phyloP scores from a whole-genome alignment of 2,329 filamentous ascomycete species.

The Trichoderma koningii region DNA sequence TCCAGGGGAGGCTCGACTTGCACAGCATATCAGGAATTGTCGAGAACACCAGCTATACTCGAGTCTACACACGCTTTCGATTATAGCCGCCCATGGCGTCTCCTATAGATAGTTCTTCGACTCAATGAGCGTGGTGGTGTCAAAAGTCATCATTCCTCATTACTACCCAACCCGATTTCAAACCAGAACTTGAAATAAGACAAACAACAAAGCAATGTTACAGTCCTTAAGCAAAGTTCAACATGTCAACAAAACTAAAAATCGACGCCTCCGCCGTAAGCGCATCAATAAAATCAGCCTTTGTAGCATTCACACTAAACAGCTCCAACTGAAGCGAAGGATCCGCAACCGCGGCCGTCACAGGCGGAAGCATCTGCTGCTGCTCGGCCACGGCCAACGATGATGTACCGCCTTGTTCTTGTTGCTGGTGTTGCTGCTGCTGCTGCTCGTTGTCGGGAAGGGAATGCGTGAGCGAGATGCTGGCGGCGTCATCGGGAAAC shows the following conservation, averaged over 20 bases:
- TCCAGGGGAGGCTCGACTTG: too few species aligned
- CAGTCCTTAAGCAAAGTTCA: not conserved
- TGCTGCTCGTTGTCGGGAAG: not conserved
- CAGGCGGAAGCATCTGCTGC: not conserved
- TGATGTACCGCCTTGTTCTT: too few species aligned
- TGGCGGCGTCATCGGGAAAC: constrained; percentile 17
- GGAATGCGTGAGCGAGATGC: constrained; percentile 11
- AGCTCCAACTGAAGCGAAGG: constrained; percentile 15
- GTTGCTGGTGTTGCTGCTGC: not conserved
- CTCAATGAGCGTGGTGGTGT: too few species aligned
- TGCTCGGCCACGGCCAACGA: not conserved
- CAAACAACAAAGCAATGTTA: too few species aligned
- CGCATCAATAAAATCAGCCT: constrained; percentile 20
- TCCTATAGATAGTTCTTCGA: too few species aligned
- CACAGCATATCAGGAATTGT: too few species aligned
- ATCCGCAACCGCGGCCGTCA: not conserved
- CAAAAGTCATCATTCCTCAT: too few species aligned
- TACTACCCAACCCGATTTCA: too few species aligned
- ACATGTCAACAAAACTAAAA: constrained; percentile 24
- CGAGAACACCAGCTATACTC: too few species aligned
- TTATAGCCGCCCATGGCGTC: too few species aligned
- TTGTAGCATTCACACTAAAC: constrained; percentile 3
- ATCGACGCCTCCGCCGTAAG: constrained; percentile 21
- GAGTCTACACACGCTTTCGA: too few species aligned
- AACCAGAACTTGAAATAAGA: too few species aligned